phyloP scores from a whole-genome alignment of 2,329 filamentous ascomycete genomes.

The Fusarium caatingaense region DNA sequence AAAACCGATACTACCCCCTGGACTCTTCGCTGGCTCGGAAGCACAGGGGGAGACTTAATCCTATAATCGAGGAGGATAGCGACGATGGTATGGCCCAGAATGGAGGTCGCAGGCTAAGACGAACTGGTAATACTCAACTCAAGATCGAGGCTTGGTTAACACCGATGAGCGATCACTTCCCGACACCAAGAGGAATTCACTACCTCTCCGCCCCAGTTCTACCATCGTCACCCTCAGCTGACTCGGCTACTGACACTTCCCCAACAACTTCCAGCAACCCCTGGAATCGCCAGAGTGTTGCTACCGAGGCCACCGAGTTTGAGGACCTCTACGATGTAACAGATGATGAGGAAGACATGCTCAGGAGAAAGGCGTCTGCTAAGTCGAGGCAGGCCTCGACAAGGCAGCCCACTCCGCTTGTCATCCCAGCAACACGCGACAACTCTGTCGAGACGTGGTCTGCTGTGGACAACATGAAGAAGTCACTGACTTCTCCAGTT shows the following conservation, averaged over 20 bases:
- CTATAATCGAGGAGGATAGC: conserved; percentile 70
- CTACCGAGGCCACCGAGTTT: conserved; percentile 77
- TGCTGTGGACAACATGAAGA: conserved; percentile 58
- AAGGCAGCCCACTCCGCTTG: conserved; percentile 57
- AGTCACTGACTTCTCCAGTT: conserved; percentile 65
- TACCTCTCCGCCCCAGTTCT: conserved; percentile 72
- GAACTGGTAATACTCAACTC: conserved; percentile 54
- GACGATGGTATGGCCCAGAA: conserved; percentile 52
- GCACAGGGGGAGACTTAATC: conserved; percentile 68
- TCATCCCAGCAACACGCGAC: conserved; percentile 61
- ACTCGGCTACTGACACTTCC: conserved; percentile 64
- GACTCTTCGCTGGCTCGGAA: conserved; percentile 68
- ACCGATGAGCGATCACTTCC: conserved; percentile 73
- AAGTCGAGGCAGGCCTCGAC: conserved; percentile 57
- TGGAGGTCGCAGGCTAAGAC: conserved; percentile 42
- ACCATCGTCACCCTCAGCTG: conserved; percentile 69
- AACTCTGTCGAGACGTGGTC: conserved; percentile 57
- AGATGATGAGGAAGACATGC: conserved; percentile 73
- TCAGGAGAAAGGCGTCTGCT: conserved; percentile 47
- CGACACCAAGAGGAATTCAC: conserved; percentile 75
- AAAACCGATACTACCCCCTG: conserved; percentile 56
- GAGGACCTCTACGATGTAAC: conserved; percentile 90
- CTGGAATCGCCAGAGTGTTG: conserved; percentile 72
- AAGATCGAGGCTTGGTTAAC: conserved; percentile 70
- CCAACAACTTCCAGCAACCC: conserved; percentile 67